phyloP scores from a whole-genome alignment of 2,329 filamentous ascomycete species.

The Aciculosporium take region DNA sequence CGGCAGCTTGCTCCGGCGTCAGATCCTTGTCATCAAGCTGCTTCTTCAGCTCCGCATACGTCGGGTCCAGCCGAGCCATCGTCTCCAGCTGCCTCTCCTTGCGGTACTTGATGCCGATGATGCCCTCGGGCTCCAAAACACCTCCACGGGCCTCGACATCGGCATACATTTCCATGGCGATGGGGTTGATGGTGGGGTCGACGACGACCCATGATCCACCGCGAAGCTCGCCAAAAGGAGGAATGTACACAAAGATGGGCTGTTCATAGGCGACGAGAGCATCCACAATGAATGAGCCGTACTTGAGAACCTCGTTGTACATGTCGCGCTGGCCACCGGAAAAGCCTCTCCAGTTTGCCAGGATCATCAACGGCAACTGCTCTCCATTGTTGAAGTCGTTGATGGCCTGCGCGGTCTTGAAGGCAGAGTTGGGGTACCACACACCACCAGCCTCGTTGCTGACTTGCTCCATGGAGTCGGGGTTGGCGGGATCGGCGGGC shows the following conservation, averaged over 20 bases:
- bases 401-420: constrained; percentile 98
- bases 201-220: constrained; percentile 99
- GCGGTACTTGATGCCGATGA: constrained; percentile 96
- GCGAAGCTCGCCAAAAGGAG: constrained; percentile 88
- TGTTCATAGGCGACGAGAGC: constrained; percentile 97
- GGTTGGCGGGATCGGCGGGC: constrained; percentile 92
- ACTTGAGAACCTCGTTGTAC: constrained; percentile 99
- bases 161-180: constrained; percentile 98
- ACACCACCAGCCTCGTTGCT: constrained; percentile 92
- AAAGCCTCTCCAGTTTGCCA: constrained; percentile 99
- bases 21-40: constrained; percentile 50
- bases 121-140: constrained; percentile 95
- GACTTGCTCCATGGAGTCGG: constrained; percentile 94
- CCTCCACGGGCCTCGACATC: constrained; percentile 89
- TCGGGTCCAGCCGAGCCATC: constrained; percentile 83
- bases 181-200: constrained; percentile 93
- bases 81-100: constrained; percentile 95
- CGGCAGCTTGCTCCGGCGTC: constrained; percentile 57
- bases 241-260: constrained; percentile 98
- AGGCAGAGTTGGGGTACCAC: constrained; percentile 99
- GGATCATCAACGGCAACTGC: constrained; percentile 95
- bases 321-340: constrained; percentile 98
- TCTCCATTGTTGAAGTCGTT: constrained; percentile 98
- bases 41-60: constrained; percentile 73
- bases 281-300: constrained; percentile 97